Base-by-base conservation (phyloP, 306 rosid species). In the Boehmeria nivea region DNA sequence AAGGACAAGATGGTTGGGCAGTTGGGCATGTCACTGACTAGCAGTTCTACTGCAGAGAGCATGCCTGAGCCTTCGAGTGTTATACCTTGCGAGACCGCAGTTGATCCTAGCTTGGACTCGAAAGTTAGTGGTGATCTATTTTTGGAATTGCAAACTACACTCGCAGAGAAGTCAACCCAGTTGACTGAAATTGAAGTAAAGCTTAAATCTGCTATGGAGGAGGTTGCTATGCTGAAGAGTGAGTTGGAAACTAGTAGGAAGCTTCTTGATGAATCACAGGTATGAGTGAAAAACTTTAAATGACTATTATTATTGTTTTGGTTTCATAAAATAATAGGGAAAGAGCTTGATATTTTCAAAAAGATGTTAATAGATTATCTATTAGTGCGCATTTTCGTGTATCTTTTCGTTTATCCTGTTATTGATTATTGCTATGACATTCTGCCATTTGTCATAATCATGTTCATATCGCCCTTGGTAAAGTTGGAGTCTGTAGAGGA, bases 261-360 rank as follows among this genome's bases (percentile, higher is more conserved):
- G 70, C 89, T 93, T 65, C 94, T 84, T 55, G 90, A 87, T 72
- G 99, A 93, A 79, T 93, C 99, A 69, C 96, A 93, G 96, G 99
- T 93, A 78, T 60, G 69, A 42, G 36, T 6, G 8, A 10, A 31
- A 4, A 31, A 31, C 36, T 10, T 10, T 31, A 4, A 4, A 10
- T 31, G 9, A 31, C 9, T n/a, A n/a, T 31, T 31, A 31, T 4
- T 31, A 31, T 31, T 31, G 5, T 31, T 10, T 6, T 31, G 2
- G 36, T 31, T 31, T 10, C 8, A 31, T 31, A 31, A 31, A 31
- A 4, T 6, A 31, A 4, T 4, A 31, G 2, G 5, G 36, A 2
- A 31, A 31, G n/a, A n/a, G n/a, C n/a, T n/a, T n/a, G n/a, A n/a
- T n/a, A n/a, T n/a, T n/a, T n/a, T n/a, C n/a, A n/a, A n/a, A n/a